These are phyloP conservation scores for Nigrograna mackinnonii DNA, from an alignment of 2,329 filamentous ascomycete species.

Conservation along the genomic window DNA sequence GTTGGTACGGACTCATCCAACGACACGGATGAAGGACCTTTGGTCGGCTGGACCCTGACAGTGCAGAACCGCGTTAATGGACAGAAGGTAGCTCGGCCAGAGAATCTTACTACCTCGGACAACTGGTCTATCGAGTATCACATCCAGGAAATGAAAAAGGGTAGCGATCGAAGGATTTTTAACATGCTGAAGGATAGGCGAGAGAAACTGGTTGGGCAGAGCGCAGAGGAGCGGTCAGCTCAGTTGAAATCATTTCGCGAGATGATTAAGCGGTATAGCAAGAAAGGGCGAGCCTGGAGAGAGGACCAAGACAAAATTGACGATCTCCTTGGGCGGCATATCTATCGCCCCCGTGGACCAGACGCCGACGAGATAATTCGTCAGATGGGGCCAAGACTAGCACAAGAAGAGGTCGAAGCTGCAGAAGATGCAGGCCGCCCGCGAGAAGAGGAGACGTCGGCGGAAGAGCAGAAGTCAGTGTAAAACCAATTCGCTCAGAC, in stretches of 20 bases:
- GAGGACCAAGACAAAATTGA: slow-evolving; percentile 57
- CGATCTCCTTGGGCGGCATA: slow-evolving; percentile 43
- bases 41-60: slow-evolving; percentile 73
- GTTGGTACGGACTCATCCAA: slow-evolving; percentile 14
- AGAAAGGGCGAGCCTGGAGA: slow-evolving; percentile 64
- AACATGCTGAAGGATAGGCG: slow-evolving; percentile 59
- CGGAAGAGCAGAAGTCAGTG: too few relatives aligned
- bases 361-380: too few relatives aligned
- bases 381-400: too few relatives aligned
- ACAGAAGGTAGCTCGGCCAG: slow-evolving; percentile 63
- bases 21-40: slow-evolving; percentile 20
- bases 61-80: slow-evolving; percentile 75
- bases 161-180: slow-evolving; percentile 21
- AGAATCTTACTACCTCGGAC: slow-evolving; percentile 47
- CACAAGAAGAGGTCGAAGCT: too few relatives aligned
- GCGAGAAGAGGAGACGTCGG: too few relatives aligned
- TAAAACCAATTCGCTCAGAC: too few relatives aligned
- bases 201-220: slow-evolving; percentile 39
- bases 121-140: slow-evolving; percentile 80
- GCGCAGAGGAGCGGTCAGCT: slow-evolving; percentile 46
- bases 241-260: slow-evolving; percentile 48
- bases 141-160: slow-evolving; percentile 59
- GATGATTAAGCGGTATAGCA: slow-evolving; percentile 51
- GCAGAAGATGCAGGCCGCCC: too few relatives aligned
- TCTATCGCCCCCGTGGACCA: slow-evolving; percentile 36